Base-by-base conservation (phyloP, 2,329 filamentous ascomycete species). In the Calonectria pseudoreteaudii region DNA sequence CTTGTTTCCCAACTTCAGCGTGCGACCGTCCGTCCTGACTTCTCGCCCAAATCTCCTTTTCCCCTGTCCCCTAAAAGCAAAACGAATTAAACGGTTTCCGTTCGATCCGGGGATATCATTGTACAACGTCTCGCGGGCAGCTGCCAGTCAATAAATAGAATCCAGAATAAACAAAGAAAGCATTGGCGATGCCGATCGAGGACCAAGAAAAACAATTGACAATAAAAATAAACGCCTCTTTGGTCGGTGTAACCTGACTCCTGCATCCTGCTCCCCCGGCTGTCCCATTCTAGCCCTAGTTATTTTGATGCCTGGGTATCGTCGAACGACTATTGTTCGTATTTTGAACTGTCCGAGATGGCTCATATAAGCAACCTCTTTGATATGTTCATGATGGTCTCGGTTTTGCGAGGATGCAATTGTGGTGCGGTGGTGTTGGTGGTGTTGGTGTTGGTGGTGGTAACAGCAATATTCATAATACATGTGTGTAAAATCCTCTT, bases 51-150 rank as follows among this genome's bases (percentile, higher is more conserved):
- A 31, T 44, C 41, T 64, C 64, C 28, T 65, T 72, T 68, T 72
- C 62, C 71, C 50, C 26, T 50, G 71, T 66, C 71, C 62, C 72
- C 68, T 68, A 65, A 71, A 70, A 73, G 67, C 68, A 74, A 67
- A 65, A 56, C 26, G 53, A 71, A 71, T 71, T 64, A 74, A 72
- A 70, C 70, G 70, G 53, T 65, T 41, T 72, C 73, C 73, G 56
- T 75, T 67, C 70, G 70, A 70, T 68, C 73, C 66, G 62, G 73
- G 73, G 70, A 75, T 75, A 75, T 75, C 73, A 73, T 73, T 68
- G 73, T 75, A 75, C 73, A 75, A 71, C 66, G 66, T 72, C 73
- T 73, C 73, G 53, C 72, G 28, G 65, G 66, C 64, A 52, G 50
- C 34, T 44, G 64, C 70, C 41, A 18, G 66, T 36, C 60, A 62